Evolutionary conservation across 257 asterid genomes (phyloP).

Genomic region (Solanum etuberosum): DNA sequence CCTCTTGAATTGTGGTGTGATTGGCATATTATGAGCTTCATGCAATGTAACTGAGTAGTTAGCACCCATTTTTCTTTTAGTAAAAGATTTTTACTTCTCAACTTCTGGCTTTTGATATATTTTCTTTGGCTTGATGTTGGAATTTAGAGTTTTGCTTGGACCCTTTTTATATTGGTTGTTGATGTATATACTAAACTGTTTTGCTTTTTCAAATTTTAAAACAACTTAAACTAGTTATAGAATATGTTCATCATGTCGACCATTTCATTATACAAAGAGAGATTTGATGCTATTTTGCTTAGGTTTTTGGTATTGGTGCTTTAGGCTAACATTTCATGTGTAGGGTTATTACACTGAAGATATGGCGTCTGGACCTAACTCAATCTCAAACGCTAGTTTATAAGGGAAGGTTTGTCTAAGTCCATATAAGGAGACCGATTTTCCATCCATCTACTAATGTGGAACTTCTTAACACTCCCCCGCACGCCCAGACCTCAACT

Average conservation of each 20-base stretch:
- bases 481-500: neutral
- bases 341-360: neutral
- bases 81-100: neutral
- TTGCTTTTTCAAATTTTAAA: neutral
- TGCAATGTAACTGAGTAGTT: neutral
- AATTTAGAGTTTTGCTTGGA: neutral
- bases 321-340: neutral
- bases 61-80: neutral
- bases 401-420: too few relatives aligned
- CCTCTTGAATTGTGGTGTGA: constrained; percentile 4
- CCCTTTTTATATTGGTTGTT: constrained; percentile 20
- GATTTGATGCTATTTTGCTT: neutral
- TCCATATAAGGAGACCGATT: neutral
- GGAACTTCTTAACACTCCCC: neutral
- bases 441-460: neutral
- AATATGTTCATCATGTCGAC: constrained; percentile 22
- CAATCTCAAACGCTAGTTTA: neutral
- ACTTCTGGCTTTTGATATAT: neutral
- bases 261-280: neutral
- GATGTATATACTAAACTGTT: neutral
- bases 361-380: neutral
- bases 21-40: neutral
- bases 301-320: neutral
- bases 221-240: neutral
- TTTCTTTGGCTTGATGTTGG: constrained; percentile 8